phyloP scores from a whole-genome alignment of 2,329 filamentous ascomycete species.

The Xylariaceae sp. region DNA sequence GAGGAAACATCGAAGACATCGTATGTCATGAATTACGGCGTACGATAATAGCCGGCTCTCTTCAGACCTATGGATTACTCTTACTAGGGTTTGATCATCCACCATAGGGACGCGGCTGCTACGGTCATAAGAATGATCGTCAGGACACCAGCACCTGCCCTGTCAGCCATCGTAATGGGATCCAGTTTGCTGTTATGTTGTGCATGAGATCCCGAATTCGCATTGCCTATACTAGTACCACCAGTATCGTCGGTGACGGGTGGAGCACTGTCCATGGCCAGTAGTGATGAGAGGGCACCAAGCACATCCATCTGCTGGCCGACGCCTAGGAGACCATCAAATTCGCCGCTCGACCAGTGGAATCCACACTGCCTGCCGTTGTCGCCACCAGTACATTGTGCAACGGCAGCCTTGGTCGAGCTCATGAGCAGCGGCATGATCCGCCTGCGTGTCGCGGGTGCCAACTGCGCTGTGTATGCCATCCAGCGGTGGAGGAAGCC shows the following conservation, averaged over 20 bases:
- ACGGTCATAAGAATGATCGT: slow-evolving; percentile 22
- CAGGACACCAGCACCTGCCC: slow-evolving; percentile 27
- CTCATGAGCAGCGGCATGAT: no score
- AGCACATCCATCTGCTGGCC: slow-evolving; percentile 48
- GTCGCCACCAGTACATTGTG: no score
- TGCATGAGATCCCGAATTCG: no score
- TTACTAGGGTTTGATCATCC: slow-evolving; percentile 18
- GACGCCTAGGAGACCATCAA: slow-evolving; percentile 38
- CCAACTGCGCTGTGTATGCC: slow-evolving; percentile 33
- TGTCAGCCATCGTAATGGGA: slow-evolving; percentile 25
- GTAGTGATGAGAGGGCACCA: slow-evolving; percentile 40
- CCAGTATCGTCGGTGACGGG: slow-evolving; percentile 37
- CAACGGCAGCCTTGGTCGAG: no score
- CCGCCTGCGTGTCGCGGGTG: no score
- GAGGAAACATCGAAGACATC: no score
- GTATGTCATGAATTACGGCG: no score
- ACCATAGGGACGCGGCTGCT: slow-evolving; percentile 19
- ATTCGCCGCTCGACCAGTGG: no score
- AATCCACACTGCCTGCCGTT: no score
- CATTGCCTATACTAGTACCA: no score
- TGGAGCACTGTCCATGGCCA: slow-evolving; percentile 32
- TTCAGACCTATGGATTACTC: no score
- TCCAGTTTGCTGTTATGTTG: slow-evolving; percentile 25
- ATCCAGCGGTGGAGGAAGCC: slow-evolving; percentile 52
- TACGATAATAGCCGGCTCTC: no score